Percentiles rank a stretch among this genome's conserved stretches.
These are phyloP conservation scores for Caryopteris hybrid DNA, from an alignment of 305 asterid species.

Conservation along the genomic window DNA sequence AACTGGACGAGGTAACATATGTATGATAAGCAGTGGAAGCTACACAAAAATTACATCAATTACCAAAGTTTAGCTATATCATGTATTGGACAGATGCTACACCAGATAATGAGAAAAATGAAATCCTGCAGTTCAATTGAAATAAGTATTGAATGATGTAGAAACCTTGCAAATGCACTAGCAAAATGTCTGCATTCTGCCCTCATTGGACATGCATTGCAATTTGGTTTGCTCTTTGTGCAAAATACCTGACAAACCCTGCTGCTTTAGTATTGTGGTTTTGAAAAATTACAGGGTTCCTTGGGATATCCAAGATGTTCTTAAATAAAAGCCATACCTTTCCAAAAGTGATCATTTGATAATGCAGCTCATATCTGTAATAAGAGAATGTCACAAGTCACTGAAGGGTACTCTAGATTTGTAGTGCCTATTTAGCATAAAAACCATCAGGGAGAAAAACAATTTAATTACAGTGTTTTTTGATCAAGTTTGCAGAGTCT, in stretches of 20 bases:
- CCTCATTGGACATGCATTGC: constrained; percentile 99
- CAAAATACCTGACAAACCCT: constrained; percentile 78
- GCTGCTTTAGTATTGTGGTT: constrained; percentile 17
- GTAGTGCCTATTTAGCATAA: constrained; percentile 11
- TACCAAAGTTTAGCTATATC: neutral
- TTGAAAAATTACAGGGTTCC: neutral
- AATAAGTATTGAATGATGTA: constrained; percentile 17
- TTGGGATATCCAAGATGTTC: constrained; percentile 1
- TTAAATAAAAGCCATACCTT: constrained; percentile 53
- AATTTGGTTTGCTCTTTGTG: constrained; percentile 95
- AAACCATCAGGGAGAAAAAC: neutral
- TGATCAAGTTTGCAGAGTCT: constrained; percentile 99
- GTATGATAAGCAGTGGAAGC: too few relatives aligned
- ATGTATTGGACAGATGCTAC: neutral
- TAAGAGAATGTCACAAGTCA: constrained; percentile 30
- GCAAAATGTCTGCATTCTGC: constrained; percentile 99
- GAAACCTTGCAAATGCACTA: constrained; percentile 96
- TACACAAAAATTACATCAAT: too few relatives aligned
- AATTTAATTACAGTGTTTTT: constrained; percentile 64
- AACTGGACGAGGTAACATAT: too few relatives aligned
- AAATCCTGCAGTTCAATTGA: neutral
- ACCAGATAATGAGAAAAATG: constrained; percentile 3
- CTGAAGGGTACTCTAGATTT: constrained; percentile 10
- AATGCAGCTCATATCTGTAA: constrained; percentile 96
- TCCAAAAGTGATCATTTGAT: constrained; percentile 98